Evolutionary conservation across 2,329 filamentous ascomycete genomes (phyloP), one percentile per base, ranked within the genome.

Genomic region (Beauveria caledonica): DNA sequence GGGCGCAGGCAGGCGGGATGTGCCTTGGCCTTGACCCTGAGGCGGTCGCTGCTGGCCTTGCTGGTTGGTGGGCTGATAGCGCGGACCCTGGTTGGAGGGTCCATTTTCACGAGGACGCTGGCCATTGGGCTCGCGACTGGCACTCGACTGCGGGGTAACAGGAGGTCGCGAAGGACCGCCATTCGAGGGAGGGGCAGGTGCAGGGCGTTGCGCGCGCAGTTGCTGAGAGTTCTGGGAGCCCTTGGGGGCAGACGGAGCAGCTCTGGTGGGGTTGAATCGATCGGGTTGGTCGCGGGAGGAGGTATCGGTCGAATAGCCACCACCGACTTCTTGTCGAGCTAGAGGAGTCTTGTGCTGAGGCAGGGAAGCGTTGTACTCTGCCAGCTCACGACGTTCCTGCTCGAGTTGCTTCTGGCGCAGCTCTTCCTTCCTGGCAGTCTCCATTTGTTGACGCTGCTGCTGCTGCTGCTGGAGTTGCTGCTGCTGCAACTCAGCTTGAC

Each of bases 291-390:
- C 76, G 71, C 15, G 81, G 71, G 21, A 78, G 66, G 15, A 63
- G 60, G 23, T 42, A 46, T 51, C 33, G 48, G 39, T 21, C 8
- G 45, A 51, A n/a, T 39, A 52, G 33, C 59, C 53, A 21, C 87
- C 86, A 61, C 90, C 90, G 66, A 97, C 77, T 73, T 97, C 94
- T 74, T 97, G 92, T 72, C 97, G 90, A 36, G 92, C 92, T 65
- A 94, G 69, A 2, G 90, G 90, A 11, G 86, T 77, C 71, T 90
- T 90, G 64, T 82, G 86, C 78, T 96, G 89, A 36, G 92, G 93
- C 62, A 97, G 77, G 25, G 90, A 91, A 40, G 90, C 89, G 72
- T 97, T 96, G 74, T 96, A 97, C 19, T 86, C 90, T 70, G 94
- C 92, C 66, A 90, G 80, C 56, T 96, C 91, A 65, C 87, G 84